Evolutionary conservation across 23 red algal species (phyloP).

Genomic region (Gracilariopsis chorda): DNA sequence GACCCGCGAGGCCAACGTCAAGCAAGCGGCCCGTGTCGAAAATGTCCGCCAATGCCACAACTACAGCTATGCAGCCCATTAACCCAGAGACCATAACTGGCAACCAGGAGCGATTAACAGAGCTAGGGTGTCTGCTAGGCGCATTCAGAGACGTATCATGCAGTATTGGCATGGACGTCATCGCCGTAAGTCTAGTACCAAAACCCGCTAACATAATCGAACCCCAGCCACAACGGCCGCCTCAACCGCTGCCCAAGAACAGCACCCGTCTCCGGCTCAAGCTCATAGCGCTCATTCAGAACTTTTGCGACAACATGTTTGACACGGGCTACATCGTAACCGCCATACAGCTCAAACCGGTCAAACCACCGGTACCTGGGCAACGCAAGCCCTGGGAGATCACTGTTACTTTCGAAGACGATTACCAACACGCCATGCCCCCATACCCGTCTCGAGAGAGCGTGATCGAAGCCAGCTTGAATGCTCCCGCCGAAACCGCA

Average conservation of each 20-base stretch:
- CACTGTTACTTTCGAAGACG: neutral
- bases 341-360: constrained; percentile 25
- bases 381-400: constrained; percentile 7
- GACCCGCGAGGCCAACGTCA: too few species aligned
- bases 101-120: constrained; percentile 4
- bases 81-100: neutral
- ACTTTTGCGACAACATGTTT: constrained; percentile 25
- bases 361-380: neutral
- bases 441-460: neutral
- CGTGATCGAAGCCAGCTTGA: neutral
- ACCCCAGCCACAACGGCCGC: neutral
- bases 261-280: neutral
- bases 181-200: neutral
- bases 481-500: neutral
- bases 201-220: neutral
- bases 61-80: neutral
- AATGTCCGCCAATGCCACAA: neutral
- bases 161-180: constrained; percentile 47
- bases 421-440: constrained; percentile 4
- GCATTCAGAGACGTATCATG: constrained; percentile 42
- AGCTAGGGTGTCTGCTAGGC: constrained; percentile 35
- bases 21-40: too few species aligned
- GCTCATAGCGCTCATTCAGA: constrained; percentile 21
- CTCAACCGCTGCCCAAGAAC: neutral
- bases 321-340: constrained; percentile 26